Evolutionary conservation across 257 asterid species (phyloP).

Genomic region (Scutellaria barbata): DNA sequence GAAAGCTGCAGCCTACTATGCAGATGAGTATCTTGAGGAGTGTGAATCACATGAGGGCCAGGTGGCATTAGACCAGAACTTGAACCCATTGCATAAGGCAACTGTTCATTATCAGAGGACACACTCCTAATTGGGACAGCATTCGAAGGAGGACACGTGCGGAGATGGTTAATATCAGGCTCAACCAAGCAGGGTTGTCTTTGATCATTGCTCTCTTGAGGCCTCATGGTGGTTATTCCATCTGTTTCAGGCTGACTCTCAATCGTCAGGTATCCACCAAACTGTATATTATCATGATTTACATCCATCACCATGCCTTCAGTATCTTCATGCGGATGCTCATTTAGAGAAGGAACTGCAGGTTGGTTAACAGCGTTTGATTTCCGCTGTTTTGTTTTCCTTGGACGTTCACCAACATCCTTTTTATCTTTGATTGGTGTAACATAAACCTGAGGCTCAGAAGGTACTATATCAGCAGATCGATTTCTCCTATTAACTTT

Average conservation of each 20-base stretch:
- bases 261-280: slow-evolving; percentile 33
- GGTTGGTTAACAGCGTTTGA: slow-evolving; percentile 36
- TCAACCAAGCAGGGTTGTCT: slow-evolving; percentile 39
- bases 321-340: slow-evolving; percentile 37
- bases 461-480: slow-evolving; percentile 29
- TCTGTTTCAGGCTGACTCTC: slow-evolving; percentile 40
- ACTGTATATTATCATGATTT: slow-evolving; percentile 35
- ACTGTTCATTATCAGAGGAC: slow-evolving; percentile 32
- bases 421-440: slow-evolving; percentile 43
- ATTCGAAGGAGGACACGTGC: slow-evolving; percentile 49
- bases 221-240: slow-evolving; percentile 29
- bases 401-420: slow-evolving; percentile 38
- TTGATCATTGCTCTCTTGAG: slow-evolving; percentile 36
- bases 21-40: slow-evolving; percentile 33
- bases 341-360: slow-evolving; percentile 42
- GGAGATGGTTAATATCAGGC: slow-evolving; percentile 39
- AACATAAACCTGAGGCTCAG: slow-evolving; percentile 25
- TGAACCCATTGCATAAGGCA: slow-evolving; percentile 39
- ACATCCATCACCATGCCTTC: slow-evolving; percentile 46
- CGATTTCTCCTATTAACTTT: slow-evolving; percentile 52
- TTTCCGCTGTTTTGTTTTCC: slow-evolving; percentile 44
- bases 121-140: slow-evolving; percentile 25
- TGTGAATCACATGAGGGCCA: slow-evolving; percentile 40
- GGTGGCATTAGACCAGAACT: slow-evolving; percentile 39
- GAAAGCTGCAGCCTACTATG: slow-evolving; percentile 27